Evolutionary conservation across 2,329 filamentous ascomycete genomes (phyloP).

Genomic region (Colletotrichum lentis): DNA sequence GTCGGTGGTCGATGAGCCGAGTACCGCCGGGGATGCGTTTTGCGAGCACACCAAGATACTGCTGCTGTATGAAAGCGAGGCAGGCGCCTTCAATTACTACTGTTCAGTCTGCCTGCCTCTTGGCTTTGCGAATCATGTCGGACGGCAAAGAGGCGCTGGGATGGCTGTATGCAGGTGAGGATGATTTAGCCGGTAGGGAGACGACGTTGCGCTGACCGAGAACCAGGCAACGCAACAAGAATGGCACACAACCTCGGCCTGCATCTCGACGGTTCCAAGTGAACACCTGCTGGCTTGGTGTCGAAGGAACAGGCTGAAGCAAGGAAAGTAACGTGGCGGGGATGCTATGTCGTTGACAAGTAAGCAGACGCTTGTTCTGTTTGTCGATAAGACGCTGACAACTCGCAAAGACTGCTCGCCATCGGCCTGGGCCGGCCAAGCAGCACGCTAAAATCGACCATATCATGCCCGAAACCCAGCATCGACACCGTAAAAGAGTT

Average conservation of each 20-base stretch:
- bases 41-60: conserved; percentile 40
- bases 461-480: conserved; percentile 39
- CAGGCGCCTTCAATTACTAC: conserved; percentile 41
- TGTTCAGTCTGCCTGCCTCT: conserved; percentile 40
- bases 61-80: conserved; percentile 40
- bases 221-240: conserved; percentile 40
- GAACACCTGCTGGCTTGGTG: conserved; percentile 27
- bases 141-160: conserved; percentile 41
- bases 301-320: conserved; percentile 39
- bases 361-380: not conserved
- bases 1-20: conserved; percentile 36
- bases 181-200: not conserved
- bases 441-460: conserved; percentile 32
- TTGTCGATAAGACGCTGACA: not conserved
- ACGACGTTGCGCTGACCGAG: not conserved
- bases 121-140: conserved; percentile 39
- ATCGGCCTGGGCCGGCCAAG: conserved; percentile 40
- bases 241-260: conserved; percentile 43
- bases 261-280: conserved; percentile 39
- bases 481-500: conserved; percentile 36
- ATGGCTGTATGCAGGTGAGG: conserved; percentile 40
- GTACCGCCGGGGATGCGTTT: conserved; percentile 40
- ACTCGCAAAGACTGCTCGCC: conserved; percentile 37
- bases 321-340: conserved; percentile 41
- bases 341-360: conserved; percentile 42